phyloP scores from a whole-genome alignment of 257 asterid species.

The Penstemon newberryi region DNA sequence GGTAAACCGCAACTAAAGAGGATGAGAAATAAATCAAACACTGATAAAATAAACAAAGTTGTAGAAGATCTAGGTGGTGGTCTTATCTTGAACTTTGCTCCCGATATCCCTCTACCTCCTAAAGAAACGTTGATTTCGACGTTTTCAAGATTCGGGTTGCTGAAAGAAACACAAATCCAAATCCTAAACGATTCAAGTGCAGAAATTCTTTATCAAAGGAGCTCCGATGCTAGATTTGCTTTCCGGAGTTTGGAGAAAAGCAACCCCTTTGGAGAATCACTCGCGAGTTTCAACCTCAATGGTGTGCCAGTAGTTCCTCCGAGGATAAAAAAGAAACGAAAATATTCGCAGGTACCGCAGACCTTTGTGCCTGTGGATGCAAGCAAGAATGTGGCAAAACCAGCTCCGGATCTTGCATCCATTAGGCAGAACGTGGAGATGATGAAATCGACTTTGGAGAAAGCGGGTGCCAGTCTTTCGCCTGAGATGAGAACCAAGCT shows the following conservation, averaged over 20 bases:
- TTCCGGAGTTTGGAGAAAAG: constrained; percentile 53
- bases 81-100: constrained; percentile 47
- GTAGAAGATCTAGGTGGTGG: constrained; percentile 42
- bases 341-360: not conserved
- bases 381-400: constrained; percentile 10
- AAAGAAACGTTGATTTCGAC: constrained; percentile 40
- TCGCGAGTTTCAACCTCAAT: constrained; percentile 41
- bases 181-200: constrained; percentile 31
- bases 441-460: constrained; percentile 73
- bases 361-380: constrained; percentile 29
- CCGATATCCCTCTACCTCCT: constrained; percentile 44
- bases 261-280: constrained; percentile 59
- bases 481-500: constrained; percentile 57
- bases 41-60: constrained; percentile 16
- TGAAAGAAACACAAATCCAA: constrained; percentile 55
- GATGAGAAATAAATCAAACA: constrained; percentile 29
- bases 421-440: constrained; percentile 72
- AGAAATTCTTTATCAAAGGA: constrained; percentile 50
- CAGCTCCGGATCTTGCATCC: constrained; percentile 34
- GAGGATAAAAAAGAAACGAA: constrained; percentile 19
- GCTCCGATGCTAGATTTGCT: constrained; percentile 58
- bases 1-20: constrained; percentile 33
- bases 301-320: constrained; percentile 25
- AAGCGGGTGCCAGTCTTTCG: constrained; percentile 56
- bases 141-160: constrained; percentile 55